Base-by-base conservation (phyloP, 495 filamentous ascomycete genomes). In the Hypoxylon fragiforme region DNA sequence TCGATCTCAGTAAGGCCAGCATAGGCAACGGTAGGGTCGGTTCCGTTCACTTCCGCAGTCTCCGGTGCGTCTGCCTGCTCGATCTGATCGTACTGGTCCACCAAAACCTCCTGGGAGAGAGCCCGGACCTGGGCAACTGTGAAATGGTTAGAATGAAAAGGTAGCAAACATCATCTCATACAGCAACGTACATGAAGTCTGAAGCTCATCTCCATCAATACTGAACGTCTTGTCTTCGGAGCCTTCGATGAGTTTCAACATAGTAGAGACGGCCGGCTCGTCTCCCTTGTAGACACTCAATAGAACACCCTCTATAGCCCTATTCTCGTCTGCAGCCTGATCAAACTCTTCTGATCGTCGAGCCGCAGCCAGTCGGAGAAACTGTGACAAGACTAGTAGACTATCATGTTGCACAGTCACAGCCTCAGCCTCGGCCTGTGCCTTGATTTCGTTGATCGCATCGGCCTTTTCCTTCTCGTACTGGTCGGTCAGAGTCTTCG, bases 261-360 rank as follows among this genome's bases (percentile, higher is more conserved):
- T 92, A 9, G 89, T 82, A 28, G 80, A 75, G 12, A 99, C 89
- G 13, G 91, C 92, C 59, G 81, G 79, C 40, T 87, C 80, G 57
- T 91, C 87, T 22, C 95, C 95, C 15, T 84, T 86, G 70, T 99
- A 99, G 31, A 97, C 86, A 62, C 89, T 78, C 43, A 92, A 84
- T 34, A 99, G 78, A 20, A 94, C 86, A 43, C 89, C 90, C 71
- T 99, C 95, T 52, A 97, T 87, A 35, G 91, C 94, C 70, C 82
- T 82, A 63, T 82, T 89, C 71, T 96, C 90, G 26, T 88, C 85
- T 0, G 73, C 46, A 2, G 75, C 67, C 14, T 84, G 77, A 60
- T 87, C 81, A 37, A 81, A 81, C 50, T 89, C 84, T 41, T 77
- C 84, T 19, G 71, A 70, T 59, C 90, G 77, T 61, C 87, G 81